Base-by-base conservation (phyloP, 2,329 filamentous ascomycete species). In the Xylariaceae sp. region DNA sequence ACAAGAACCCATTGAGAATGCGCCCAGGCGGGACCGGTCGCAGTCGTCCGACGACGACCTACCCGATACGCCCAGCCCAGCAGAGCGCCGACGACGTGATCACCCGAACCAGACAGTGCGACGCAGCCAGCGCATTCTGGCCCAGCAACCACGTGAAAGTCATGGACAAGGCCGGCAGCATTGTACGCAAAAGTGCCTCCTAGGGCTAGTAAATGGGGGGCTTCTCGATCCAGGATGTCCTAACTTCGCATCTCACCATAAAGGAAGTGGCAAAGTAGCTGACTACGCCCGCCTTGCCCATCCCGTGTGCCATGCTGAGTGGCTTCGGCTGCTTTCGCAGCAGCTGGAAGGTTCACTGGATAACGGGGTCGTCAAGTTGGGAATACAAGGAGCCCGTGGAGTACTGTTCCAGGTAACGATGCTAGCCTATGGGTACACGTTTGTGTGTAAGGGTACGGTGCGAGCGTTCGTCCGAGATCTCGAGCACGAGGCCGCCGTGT, bases 351-450 rank as follows among this genome's bases (percentile, higher is more conserved):
- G n/a, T n/a, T n/a, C n/a, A n/a, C n/a, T n/a, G n/a, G n/a, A n/a
- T n/a, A n/a, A n/a, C n/a, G n/a, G n/a, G n/a, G n/a, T n/a, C n/a
- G n/a, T n/a, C n/a, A n/a, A n/a, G n/a, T n/a, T n/a, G n/a, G n/a
- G n/a, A n/a, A n/a, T n/a, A n/a, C n/a, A n/a, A n/a, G n/a, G n/a
- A n/a, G n/a, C n/a, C n/a, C n/a, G n/a, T n/a, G 59, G 65, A 12
- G 62, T 59, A 4, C 49, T 70, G 5, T 71, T 72, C 46, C 52
- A 59, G 38, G 50, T 71, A 3, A 65, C 60, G 7, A 55, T 71
- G 27, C 47, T 62, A 16, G 51, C 43, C 2, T 60, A 69, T 44
- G 59, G 65, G 43, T 71, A 71, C 52, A 67, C 60, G 2, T 63
- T 71, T 31, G 52, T 65, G 18, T 52, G 59, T 34, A 72, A 73